Base-by-base conservation (phyloP, 2,329 filamentous ascomycete species). In the Hyphodiscus sp. region DNA sequence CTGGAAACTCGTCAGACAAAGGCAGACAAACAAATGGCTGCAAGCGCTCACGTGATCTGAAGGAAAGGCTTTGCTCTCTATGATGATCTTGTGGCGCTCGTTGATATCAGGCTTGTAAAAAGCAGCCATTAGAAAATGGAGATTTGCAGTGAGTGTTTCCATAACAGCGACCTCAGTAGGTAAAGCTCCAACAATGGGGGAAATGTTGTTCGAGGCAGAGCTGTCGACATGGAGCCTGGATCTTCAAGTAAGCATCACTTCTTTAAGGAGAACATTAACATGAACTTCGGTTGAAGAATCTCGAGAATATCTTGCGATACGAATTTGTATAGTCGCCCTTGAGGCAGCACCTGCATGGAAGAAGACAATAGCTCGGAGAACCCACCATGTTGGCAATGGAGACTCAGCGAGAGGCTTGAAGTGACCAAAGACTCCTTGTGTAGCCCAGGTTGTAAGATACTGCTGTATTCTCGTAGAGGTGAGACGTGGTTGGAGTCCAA, bases 21-120 rank as follows among this genome's bases (percentile, higher is more conserved):
- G 33, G 47, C 47, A 54, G 23, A 20, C 15, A 30, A 26, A 16
- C 48, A n/a, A 44, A 20, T 13, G 33, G 55, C 52, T 52, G 53
- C 41, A 26, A 33, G n/a, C 45, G 65, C 78, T 62, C 77, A 89
- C 86, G 72, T 90, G 86, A 68, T 92, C 88, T 68, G 85, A 89
- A 0, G 88, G 88, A 64, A 92, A 92, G 0, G 88, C 87, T 66
- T 89, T 91, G 57, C 81, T 82, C 69, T 92, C 88, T 29, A 91
- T 76, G 55, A 91, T 86, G 59, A 92, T 87, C 70, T 89, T 91
- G 68, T 84, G 86, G 51, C 68, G 68, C 19, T 72, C 71, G 41
- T 71, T 71, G 71, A 78, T 61, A 8, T 81, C 83, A 0, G 88
- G 88, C 38, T 74, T 77, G 70, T 91, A 92, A 72, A 91, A 91